phyloP scores from a whole-genome alignment of 805 yeast genomes.

The Teunomyces funiuensis region DNA sequence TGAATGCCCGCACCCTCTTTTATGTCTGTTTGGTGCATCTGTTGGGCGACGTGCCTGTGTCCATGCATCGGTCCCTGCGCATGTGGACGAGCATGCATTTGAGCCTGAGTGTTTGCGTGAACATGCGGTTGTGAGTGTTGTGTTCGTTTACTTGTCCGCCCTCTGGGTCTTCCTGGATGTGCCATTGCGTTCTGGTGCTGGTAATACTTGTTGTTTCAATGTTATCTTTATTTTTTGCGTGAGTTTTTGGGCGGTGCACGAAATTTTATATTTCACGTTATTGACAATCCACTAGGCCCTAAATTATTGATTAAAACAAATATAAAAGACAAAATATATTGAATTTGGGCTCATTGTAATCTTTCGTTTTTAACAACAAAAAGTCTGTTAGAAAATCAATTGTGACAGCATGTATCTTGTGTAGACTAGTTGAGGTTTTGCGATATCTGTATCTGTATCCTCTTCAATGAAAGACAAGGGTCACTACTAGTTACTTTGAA shows the following conservation, averaged over 20 bases:
- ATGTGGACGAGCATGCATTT: conserved; percentile 13
- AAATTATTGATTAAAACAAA: too few relatives aligned
- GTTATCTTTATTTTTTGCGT: conserved; percentile 1
- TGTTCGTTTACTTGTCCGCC: conserved; percentile 16
- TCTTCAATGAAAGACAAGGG: too few relatives aligned
- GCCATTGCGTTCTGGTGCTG: conserved; percentile 10
- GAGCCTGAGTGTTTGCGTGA: conserved; percentile 11
- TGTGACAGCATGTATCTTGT: too few relatives aligned
- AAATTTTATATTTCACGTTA: too few relatives aligned
- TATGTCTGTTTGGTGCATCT: conserved; percentile 14
- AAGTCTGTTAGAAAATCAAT: too few relatives aligned
- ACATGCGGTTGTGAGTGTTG: conserved; percentile 16
- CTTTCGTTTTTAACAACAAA: too few relatives aligned
- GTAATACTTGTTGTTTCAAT: conserved; percentile 1
- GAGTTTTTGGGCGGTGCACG: neutral
- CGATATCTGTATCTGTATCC: too few relatives aligned
- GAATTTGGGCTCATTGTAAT: too few relatives aligned
- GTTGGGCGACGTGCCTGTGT: conserved; percentile 7
- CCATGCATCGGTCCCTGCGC: conserved; percentile 15
- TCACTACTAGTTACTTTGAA: too few relatives aligned
- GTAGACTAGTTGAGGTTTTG: too few relatives aligned
- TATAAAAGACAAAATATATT: too few relatives aligned
- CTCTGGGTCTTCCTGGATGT: conserved; percentile 18
- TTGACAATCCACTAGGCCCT: too few relatives aligned
- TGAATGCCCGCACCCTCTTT: conserved; percentile 18